Evolutionary conservation across 1,284 basidiomycete genomes (phyloP).

Genomic region (Puccinia sorghi): DNA sequence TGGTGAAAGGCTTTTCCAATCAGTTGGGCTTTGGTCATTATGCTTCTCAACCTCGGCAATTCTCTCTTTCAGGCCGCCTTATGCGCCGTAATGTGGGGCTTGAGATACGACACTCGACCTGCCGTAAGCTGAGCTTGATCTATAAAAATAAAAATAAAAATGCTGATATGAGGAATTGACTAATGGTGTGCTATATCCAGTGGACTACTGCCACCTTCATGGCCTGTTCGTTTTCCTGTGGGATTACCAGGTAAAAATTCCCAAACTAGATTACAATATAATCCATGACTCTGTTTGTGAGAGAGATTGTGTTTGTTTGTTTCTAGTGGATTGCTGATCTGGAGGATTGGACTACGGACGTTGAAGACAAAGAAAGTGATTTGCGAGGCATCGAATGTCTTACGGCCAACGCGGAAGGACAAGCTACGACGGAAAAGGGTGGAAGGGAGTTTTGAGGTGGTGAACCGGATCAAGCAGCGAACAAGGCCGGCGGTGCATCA

Average conservation of each 20-base stretch:
- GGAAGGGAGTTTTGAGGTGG: not conserved
- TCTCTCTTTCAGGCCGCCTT: slow-evolving; percentile 49
- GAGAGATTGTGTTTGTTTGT: not conserved
- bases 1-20: slow-evolving; percentile 40
- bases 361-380: slow-evolving; percentile 20
- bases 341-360: slow-evolving; percentile 23
- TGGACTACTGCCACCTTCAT: slow-evolving; percentile 48
- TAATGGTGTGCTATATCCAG: not conserved
- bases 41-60: slow-evolving; percentile 38
- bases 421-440: not conserved
- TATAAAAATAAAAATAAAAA: not conserved
- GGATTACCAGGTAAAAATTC: slow-evolving; percentile 20
- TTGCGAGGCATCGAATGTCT: not conserved
- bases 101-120: slow-evolving; percentile 28
- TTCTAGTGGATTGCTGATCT: slow-evolving; percentile 26
- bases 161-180: too few species aligned
- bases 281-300: not conserved
- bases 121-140: slow-evolving; percentile 28
- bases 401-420: not conserved
- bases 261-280: not conserved
- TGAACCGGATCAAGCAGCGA: not conserved
- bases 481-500: too few species aligned
- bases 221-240: slow-evolving; percentile 37
- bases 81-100: slow-evolving; percentile 50
- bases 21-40: slow-evolving; percentile 16